These are phyloP conservation scores for Saccharum spontaneum DNA, from an alignment of 176 grass and related monocot genomes.

Conservation along the genomic window DNA sequence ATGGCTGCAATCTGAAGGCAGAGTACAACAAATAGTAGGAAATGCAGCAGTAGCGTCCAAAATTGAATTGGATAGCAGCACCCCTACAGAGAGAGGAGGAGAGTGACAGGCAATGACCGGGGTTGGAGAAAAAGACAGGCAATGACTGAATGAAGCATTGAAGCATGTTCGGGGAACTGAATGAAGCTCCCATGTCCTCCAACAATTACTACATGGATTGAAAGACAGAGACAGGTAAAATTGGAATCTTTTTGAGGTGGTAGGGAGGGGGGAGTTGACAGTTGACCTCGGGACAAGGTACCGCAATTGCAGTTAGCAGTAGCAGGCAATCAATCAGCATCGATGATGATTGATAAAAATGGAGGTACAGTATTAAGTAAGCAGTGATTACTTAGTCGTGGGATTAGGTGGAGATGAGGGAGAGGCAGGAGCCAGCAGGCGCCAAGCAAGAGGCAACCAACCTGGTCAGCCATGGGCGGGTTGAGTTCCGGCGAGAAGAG, in stretches of 20 bases:
- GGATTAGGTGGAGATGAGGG: background rate
- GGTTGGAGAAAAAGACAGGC: too few species aligned
- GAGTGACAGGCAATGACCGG: too few species aligned
- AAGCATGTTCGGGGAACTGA: background rate
- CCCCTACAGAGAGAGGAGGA: too few species aligned
- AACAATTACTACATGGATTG: background rate
- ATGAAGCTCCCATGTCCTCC: background rate
- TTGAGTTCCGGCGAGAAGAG: constrained; percentile 76
- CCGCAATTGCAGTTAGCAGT: background rate
- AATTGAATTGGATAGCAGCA: too few species aligned
- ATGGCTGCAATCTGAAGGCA: background rate
- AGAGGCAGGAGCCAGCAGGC: background rate
- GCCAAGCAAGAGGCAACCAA: background rate
- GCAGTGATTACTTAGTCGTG: background rate
- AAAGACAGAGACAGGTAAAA: background rate
- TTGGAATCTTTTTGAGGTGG: background rate
- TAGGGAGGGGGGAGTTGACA: background rate
- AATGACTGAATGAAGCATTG: too few species aligned
- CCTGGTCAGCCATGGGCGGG: constrained; percentile 47
- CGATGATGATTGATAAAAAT: background rate
- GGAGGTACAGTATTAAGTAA: background rate
- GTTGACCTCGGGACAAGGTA: background rate
- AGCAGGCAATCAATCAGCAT: too few species aligned
- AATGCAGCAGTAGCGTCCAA: background rate
- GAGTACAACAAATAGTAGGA: background rate